Conservation (phyloP, 2,329 filamentous ascomycete species). For the Lithohypha guttulata region DNA sequence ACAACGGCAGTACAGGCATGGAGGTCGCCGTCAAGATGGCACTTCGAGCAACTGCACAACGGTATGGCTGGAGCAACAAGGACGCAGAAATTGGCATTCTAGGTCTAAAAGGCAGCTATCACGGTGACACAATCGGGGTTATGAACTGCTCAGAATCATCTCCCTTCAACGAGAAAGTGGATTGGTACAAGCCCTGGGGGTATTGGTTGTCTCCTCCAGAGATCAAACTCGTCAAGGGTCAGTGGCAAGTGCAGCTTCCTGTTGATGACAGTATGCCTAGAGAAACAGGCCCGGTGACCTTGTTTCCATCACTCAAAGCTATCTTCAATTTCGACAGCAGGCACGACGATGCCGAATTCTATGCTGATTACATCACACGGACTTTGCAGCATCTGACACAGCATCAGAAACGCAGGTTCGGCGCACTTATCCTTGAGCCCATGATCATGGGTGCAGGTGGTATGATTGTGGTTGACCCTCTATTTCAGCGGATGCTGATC, state of each 20-base stretch:
- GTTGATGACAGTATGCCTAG: constrained; percentile 31
- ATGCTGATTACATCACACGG: constrained; percentile 48
- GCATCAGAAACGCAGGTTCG: constrained; percentile 54
- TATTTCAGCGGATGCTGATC: constrained; percentile 66
- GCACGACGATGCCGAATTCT: constrained; percentile 39
- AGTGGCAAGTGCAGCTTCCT: constrained; percentile 55
- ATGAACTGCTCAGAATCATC: constrained; percentile 78
- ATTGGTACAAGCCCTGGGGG: constrained; percentile 73
- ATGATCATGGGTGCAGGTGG: constrained; percentile 71
- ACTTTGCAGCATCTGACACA: constrained; percentile 44
- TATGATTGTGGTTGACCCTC: constrained; percentile 73
- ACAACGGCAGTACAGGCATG: constrained; percentile 73
- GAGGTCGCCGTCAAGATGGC: constrained; percentile 84
- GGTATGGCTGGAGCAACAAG: constrained; percentile 52
- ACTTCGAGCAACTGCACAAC: constrained; percentile 53
- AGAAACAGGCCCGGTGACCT: constrained; percentile 24
- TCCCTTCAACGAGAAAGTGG: constrained; percentile 68
- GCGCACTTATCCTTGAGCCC: constrained; percentile 69
- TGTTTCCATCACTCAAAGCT: constrained; percentile 41
- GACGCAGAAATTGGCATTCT: constrained; percentile 53
- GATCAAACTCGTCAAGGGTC: constrained; percentile 54
- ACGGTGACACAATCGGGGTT: constrained; percentile 77
- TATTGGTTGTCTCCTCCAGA: constrained; percentile 73
- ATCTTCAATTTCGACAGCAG: constrained; percentile 51
- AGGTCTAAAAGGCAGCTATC: constrained; percentile 70